phyloP scores from a whole-genome alignment of 768 basidiomycete species.

The Tylopilus subfusipes region DNA sequence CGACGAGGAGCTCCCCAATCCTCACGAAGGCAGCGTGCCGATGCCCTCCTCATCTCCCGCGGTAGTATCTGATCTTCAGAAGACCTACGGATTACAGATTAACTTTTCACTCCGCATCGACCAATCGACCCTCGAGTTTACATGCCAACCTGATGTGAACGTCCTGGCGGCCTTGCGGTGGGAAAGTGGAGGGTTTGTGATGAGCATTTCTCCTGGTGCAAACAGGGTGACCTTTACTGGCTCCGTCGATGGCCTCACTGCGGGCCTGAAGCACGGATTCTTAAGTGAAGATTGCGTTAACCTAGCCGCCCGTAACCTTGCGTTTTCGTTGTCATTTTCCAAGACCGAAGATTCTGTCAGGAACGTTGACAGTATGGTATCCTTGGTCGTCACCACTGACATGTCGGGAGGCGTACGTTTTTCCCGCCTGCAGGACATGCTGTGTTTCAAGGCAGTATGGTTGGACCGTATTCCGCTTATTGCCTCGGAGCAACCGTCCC shows the following conservation, averaged over 20 bases:
- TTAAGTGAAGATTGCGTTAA: conserved; percentile 79
- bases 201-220: conserved; percentile 72
- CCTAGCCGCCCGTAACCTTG: conserved; percentile 77
- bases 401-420: conserved; percentile 77
- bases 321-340: conserved; percentile 71
- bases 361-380: conserved; percentile 51
- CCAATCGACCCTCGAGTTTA: conserved; percentile 79
- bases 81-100: conserved; percentile 57
- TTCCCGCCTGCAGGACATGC: conserved; percentile 83
- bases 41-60: conserved; percentile 19
- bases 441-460: conserved; percentile 96
- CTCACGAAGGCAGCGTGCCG: conserved; percentile 5
- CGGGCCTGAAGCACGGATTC: conserved; percentile 82
- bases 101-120: conserved; percentile 90
- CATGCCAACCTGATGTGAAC: conserved; percentile 88
- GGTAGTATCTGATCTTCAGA: conserved; percentile 10
- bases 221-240: conserved; percentile 73
- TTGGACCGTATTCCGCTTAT: conserved; percentile 81
- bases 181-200: conserved; percentile 90
- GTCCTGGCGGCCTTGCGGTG: conserved; percentile 87
- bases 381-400: conserved; percentile 80
- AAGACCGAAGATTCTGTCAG: conserved; percentile 41
- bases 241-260: conserved; percentile 74
- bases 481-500: conserved; percentile 36
- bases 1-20: conserved; percentile 16